Conservation (phyloP, 1,284 basidiomycete species). For the Vanrija sp. region DNA sequence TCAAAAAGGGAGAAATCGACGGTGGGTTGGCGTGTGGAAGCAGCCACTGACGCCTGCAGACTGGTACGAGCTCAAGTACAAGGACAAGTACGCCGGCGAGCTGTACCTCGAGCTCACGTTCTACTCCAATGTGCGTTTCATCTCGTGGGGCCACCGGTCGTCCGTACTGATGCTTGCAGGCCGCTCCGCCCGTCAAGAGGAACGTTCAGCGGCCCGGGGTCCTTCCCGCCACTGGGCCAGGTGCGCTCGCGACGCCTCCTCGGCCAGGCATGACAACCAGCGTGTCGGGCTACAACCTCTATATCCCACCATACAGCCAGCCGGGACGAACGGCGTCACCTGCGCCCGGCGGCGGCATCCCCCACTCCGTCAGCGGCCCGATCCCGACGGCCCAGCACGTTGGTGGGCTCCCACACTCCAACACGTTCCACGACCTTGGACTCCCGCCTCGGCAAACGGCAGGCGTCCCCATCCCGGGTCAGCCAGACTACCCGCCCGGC, state of each 20-base stretch:
- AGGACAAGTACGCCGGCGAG: conserved; percentile 89
- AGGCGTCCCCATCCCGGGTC: neutral
- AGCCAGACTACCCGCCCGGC: conserved; percentile 17
- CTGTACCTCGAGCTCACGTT: conserved; percentile 92
- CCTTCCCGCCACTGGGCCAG: conserved; percentile 9
- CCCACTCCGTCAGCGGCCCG: neutral
- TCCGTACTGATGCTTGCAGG: conserved; percentile 19
- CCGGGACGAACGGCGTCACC: conserved; percentile 14
- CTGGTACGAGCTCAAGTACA: conserved; percentile 85
- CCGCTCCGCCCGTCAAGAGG: conserved; percentile 39
- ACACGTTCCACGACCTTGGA: conserved; percentile 39
- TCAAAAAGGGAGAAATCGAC: conserved; percentile 94
- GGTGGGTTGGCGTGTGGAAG: conserved; percentile 57
- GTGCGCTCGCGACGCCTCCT: conserved; percentile 1
- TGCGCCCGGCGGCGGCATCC: neutral
- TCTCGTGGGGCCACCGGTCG: neutral
- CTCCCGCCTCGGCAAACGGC: conserved; percentile 28
- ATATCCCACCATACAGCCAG: conserved; percentile 43
- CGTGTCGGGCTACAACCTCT: conserved; percentile 42
- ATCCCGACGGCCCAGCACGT: neutral
- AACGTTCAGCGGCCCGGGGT: conserved; percentile 38
- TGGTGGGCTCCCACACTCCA: neutral
- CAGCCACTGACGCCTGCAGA: conserved; percentile 55
- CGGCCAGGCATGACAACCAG: conserved; percentile 29
- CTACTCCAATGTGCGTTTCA: conserved; percentile 77